Percentiles rank a stretch among this genome's conserved stretches.
These are phyloP conservation scores for Teratosphaeria viscida DNA, from an alignment of 2,329 filamentous ascomycete species.

Conservation along the genomic window DNA sequence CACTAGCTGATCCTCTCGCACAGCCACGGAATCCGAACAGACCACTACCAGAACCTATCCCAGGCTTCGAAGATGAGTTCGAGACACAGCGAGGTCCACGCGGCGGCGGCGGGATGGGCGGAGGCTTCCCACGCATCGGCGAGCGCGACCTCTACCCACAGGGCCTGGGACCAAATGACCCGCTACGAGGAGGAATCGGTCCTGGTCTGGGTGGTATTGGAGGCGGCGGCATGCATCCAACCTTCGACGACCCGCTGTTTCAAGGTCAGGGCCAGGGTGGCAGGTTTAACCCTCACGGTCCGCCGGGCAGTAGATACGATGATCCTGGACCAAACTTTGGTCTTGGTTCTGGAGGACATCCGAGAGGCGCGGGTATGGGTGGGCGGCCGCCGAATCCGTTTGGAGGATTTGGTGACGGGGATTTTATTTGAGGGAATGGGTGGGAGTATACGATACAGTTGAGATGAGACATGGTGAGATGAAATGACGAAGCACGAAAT, in stretches of 20 bases:
- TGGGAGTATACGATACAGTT: neutral
- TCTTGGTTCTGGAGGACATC: slow-evolving; percentile 40
- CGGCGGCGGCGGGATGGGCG: slow-evolving; percentile 28
- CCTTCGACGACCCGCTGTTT: slow-evolving; percentile 85
- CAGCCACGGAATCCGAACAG: slow-evolving; percentile 48
- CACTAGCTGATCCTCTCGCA: slow-evolving; percentile 50
- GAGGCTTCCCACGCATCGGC: slow-evolving; percentile 50
- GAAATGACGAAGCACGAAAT: neutral
- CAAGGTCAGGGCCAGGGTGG: slow-evolving; percentile 39
- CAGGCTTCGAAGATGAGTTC: slow-evolving; percentile 87
- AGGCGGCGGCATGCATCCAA: slow-evolving; percentile 85
- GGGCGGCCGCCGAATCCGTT: slow-evolving; percentile 47
- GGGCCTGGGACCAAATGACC: slow-evolving; percentile 75
- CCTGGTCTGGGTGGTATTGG: slow-evolving; percentile 43
- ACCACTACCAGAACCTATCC: slow-evolving; percentile 63
- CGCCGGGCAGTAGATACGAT: slow-evolving; percentile 86
- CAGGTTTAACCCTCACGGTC: slow-evolving; percentile 59
- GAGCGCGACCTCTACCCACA: slow-evolving; percentile 81
- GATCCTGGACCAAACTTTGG: slow-evolving; percentile 54
- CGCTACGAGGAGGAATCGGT: slow-evolving; percentile 56
- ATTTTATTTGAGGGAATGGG: slow-evolving; percentile 41
- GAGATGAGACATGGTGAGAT: neutral
- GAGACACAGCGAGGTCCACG: slow-evolving; percentile 63
- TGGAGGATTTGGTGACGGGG: slow-evolving; percentile 49
- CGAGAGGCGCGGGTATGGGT: slow-evolving; percentile 34